These are phyloP conservation scores for Neurospora hispaniola DNA, from an alignment of 495 filamentous ascomycete genomes.

Conservation along the genomic window DNA sequence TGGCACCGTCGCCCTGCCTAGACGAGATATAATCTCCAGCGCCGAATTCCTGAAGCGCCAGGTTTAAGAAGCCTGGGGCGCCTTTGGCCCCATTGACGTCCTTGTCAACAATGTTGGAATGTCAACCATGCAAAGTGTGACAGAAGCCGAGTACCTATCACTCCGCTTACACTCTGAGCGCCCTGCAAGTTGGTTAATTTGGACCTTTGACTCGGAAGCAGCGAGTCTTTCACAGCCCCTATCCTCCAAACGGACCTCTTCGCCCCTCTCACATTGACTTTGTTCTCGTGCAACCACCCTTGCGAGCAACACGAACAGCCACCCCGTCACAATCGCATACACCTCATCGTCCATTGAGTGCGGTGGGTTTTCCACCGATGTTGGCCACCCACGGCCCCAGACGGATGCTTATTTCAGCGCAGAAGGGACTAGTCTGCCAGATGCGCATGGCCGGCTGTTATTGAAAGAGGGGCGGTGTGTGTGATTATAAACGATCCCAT, in stretches of 20 bases:
- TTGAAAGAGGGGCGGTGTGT: too few species aligned
- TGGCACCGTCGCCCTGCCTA: slow-evolving; percentile 18
- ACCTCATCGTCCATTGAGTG: slow-evolving; percentile 3
- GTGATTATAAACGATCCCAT: slow-evolving; percentile 3
- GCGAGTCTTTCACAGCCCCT: slow-evolving; percentile 26
- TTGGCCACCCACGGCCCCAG: too few species aligned
- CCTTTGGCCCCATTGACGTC: slow-evolving; percentile 23
- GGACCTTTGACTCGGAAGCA: background rate
- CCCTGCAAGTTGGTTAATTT: background rate
- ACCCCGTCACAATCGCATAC: slow-evolving; percentile 11
- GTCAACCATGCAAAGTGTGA: slow-evolving; percentile 10
- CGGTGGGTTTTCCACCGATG: too few species aligned
- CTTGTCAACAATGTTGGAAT: slow-evolving; percentile 26
- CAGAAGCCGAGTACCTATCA: slow-evolving; percentile 14
- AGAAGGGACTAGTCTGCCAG: too few species aligned
- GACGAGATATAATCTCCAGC: slow-evolving; percentile 31
- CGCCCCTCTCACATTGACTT: slow-evolving; percentile 27
- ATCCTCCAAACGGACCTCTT: slow-evolving; percentile 32
- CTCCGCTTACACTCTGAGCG: background rate
- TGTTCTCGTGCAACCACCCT: slow-evolving; percentile 13
- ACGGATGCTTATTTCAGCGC: too few species aligned
- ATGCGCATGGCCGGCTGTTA: too few species aligned
- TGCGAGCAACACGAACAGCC: slow-evolving; percentile 5
- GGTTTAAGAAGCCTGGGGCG: slow-evolving; percentile 12
- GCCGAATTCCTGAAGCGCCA: slow-evolving; percentile 8